Conservation (phyloP, 2,329 filamentous ascomycete species). For the Moelleriella libera region DNA sequence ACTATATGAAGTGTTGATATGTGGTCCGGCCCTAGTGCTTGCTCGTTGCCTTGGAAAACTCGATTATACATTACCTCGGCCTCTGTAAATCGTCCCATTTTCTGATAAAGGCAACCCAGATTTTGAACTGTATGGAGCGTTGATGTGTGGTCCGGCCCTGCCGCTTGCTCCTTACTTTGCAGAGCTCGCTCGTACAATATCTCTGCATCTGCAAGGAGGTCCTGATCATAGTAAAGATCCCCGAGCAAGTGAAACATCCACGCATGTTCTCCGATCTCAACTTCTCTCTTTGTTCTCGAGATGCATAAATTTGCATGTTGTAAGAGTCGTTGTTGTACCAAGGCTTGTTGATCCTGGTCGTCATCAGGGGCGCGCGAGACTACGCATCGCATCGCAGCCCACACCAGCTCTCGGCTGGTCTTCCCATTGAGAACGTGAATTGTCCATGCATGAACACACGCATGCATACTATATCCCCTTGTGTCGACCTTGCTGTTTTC, state of each 20-base stretch:
- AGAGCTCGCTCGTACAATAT: constrained; percentile 15
- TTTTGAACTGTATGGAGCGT: constrained; percentile 7
- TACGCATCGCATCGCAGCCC: background rate
- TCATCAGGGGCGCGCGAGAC: background rate
- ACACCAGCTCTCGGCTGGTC: background rate
- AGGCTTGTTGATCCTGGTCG: background rate
- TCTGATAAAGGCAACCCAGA: constrained; percentile 9
- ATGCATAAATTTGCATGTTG: background rate
- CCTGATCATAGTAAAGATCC: constrained; percentile 12
- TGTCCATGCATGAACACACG: background rate
- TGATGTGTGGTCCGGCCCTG: constrained; percentile 6
- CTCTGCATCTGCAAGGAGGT: constrained; percentile 11
- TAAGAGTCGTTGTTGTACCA: background rate
- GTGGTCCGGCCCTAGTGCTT: background rate
- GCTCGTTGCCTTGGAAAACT: background rate
- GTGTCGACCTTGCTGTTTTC: background rate
- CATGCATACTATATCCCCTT: background rate
- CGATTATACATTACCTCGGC: background rate
- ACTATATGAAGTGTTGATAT: background rate
- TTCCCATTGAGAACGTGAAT: background rate
- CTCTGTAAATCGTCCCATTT: constrained; percentile 1
- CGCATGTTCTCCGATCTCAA: background rate
- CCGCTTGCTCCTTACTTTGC: constrained; percentile 10
- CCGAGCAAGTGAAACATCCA: constrained; percentile 11
- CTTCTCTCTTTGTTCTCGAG: background rate